Evolutionary conservation across 352 stramenopile species (phyloP).

Genomic region (Phytophthora sp.): DNA sequence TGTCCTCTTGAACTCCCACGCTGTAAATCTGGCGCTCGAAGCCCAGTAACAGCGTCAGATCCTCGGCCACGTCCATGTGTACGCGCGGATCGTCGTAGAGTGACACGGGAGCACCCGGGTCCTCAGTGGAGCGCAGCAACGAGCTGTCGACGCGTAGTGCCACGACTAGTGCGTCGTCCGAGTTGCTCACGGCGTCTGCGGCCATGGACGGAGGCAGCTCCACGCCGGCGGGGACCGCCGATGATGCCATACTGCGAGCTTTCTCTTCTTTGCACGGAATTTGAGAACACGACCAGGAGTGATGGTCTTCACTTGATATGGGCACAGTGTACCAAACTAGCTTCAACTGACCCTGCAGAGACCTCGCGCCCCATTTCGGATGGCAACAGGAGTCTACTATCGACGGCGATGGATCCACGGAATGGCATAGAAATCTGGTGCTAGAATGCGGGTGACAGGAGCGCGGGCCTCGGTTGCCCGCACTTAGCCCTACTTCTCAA

Average conservation of each 20-base stretch:
- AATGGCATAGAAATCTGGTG: conserved; percentile 35
- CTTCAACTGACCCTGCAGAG: conserved; percentile 21
- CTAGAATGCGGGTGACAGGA: conserved; percentile 1
- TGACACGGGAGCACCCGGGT: conserved; percentile 18
- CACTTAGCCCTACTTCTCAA: conserved; percentile 23
- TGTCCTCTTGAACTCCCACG: conserved; percentile 24
- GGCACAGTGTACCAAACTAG: conserved; percentile 14
- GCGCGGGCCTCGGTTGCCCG: neutral
- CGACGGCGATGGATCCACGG: conserved; percentile 15
- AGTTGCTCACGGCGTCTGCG: neutral
- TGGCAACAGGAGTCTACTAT: conserved; percentile 13
- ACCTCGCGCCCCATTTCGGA: conserved; percentile 5
- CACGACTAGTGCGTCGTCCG: conserved; percentile 28
- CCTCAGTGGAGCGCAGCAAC: conserved; percentile 4
- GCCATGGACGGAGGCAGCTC: conserved; percentile 1
- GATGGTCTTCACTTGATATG: conserved; percentile 14
- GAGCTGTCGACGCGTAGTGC: conserved; percentile 37
- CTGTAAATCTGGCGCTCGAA: conserved; percentile 51
- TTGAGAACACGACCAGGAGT: neutral
- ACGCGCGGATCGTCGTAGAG: conserved; percentile 53
- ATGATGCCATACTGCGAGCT: conserved; percentile 20
- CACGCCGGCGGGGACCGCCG: conserved; percentile 4
- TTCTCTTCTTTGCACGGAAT: conserved; percentile 10
- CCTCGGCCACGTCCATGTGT: conserved; percentile 60
- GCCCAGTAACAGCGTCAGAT: conserved; percentile 53